Evolutionary conservation across 2,329 filamentous ascomycete species (phyloP).

Genomic region (Aspergillus sp.): DNA sequence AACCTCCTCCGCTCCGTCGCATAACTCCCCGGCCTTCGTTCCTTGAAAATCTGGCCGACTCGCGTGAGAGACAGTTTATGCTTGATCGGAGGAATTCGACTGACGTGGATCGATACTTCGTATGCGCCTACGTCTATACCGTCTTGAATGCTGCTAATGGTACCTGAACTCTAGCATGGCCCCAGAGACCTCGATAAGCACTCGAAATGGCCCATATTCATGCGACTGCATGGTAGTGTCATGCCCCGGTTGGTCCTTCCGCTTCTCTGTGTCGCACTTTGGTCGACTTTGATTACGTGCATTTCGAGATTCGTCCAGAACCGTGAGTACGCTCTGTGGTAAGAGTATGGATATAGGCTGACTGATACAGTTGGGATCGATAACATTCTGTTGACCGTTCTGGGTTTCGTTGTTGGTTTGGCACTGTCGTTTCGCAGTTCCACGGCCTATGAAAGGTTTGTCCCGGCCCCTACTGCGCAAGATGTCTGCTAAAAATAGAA

Average conservation of each 20-base stretch:
- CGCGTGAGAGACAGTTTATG: constrained; percentile 26
- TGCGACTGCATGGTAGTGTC: constrained; percentile 70
- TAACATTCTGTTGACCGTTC: constrained; percentile 65
- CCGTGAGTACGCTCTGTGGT: constrained; percentile 19
- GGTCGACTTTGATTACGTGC: constrained; percentile 60
- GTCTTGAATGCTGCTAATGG: no score
- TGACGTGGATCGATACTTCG: constrained; percentile 57
- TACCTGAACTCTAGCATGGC: constrained; percentile 15
- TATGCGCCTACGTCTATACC: constrained; percentile 19
- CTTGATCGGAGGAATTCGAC: constrained; percentile 26
- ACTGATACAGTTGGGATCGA: constrained; percentile 48
- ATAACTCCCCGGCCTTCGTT: constrained; percentile 29
- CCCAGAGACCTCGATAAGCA: constrained; percentile 65
- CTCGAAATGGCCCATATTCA: constrained; percentile 68
- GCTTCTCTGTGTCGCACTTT: constrained; percentile 53
- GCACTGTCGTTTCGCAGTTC: constrained; percentile 71
- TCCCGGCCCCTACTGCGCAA: not conserved
- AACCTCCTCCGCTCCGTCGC: constrained; percentile 3
- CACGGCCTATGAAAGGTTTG: constrained; percentile 65
- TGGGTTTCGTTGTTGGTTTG: constrained; percentile 75
- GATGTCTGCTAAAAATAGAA: constrained; percentile 3
- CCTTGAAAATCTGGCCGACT: constrained; percentile 25
- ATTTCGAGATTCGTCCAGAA: constrained; percentile 44
- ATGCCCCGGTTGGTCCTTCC: constrained; percentile 68
- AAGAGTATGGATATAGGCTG: not conserved